Percentiles rank a stretch among this genome's conserved stretches.
These are phyloP conservation scores for Funneliformis geosporum DNA, from an alignment of 192 early-diverging fungal genomes.

Conservation along the genomic window DNA sequence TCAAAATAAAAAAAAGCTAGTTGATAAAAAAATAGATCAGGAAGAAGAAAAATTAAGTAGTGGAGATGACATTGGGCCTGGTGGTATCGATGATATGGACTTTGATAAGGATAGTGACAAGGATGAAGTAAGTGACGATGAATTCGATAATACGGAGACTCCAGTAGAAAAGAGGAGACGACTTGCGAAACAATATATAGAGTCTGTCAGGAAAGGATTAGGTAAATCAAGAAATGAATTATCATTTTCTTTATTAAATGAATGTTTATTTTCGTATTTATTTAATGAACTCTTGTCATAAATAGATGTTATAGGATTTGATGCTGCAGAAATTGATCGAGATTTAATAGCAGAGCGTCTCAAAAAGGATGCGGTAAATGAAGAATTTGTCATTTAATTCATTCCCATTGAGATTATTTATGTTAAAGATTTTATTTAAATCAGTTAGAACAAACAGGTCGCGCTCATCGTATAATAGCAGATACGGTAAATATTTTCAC, in stretches of 20 bases:
- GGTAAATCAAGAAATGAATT: conserved; percentile 36
- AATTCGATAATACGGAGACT: conserved; percentile 77
- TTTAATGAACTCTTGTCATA: conserved; percentile 7
- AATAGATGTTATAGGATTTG: conserved; percentile 72
- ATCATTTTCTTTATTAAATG: neutral
- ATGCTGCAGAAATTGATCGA: conserved; percentile 89
- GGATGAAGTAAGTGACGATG: conserved; percentile 52
- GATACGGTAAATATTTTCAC: conserved; percentile 39
- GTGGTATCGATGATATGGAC: conserved; percentile 61
- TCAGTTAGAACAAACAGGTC: conserved; percentile 57
- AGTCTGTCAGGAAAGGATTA: conserved; percentile 68
- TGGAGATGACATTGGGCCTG: conserved; percentile 53
- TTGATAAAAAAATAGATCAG: conserved; percentile 29
- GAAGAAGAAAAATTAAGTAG: conserved; percentile 46
- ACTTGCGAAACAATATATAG: conserved; percentile 90
- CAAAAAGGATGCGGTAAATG: conserved; percentile 71
- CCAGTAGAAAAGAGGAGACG: conserved; percentile 91
- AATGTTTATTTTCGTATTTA: conserved; percentile 9
- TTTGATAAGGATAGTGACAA: conserved; percentile 40
- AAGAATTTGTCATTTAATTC: neutral
- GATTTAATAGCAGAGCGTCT: conserved; percentile 91
- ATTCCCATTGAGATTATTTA: neutral
- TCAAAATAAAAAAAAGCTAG: conserved; percentile 10
- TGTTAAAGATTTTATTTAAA: neutral
- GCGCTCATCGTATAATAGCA: conserved; percentile 59